A percentile compares a stretch with the other conserved stretches of the same genome.
Evolutionary conservation across 164 flowering plant genomes (phyloP).

Genomic region (Tetrastigma voinierianum): DNA sequence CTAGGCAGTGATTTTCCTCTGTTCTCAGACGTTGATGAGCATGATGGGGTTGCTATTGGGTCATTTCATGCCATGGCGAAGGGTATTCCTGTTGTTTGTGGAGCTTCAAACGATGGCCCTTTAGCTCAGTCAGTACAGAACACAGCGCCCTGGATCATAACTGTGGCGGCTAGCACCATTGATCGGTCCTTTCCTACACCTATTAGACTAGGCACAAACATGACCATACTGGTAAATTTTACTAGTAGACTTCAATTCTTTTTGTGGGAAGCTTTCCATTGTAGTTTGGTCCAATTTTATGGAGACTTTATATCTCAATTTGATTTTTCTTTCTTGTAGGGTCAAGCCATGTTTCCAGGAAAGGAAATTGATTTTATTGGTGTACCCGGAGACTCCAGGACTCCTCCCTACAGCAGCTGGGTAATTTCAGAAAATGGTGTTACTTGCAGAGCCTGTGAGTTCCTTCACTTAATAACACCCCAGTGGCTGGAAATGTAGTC

Average conservation of each 20-base stretch:
- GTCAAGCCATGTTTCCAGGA: slow-evolving; percentile 25
- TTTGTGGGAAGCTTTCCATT: too few species aligned
- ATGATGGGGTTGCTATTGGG: slow-evolving; percentile 28
- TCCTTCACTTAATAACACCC: slow-evolving; percentile 15
- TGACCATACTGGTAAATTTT: slow-evolving; percentile 20
- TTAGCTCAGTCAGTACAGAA: slow-evolving; percentile 19
- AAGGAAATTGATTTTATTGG: slow-evolving; percentile 16
- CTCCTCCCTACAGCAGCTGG: slow-evolving; percentile 17
- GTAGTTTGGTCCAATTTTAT: too few species aligned
- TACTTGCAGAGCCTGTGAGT: slow-evolving; percentile 27
- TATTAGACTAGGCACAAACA: slow-evolving; percentile 37
- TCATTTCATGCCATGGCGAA: slow-evolving; percentile 39
- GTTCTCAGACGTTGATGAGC: slow-evolving; percentile 25
- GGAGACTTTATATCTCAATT: too few species aligned
- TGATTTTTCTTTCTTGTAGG: slow-evolving; percentile 9
- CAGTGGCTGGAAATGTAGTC: slow-evolving; percentile 21
- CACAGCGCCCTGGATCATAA: slow-evolving; percentile 40
- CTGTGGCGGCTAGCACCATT: slow-evolving; percentile 40
- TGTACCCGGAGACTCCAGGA: slow-evolving; percentile 25
- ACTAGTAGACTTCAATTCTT: too few species aligned
- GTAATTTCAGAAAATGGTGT: slow-evolving; percentile 2
- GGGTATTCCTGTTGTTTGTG: slow-evolving; percentile 36
- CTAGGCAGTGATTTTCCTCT: slow-evolving; percentile 24
- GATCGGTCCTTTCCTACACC: slow-evolving; percentile 34
- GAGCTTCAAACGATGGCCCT: slow-evolving; percentile 39